Evolutionary conservation across 2,329 filamentous ascomycete genomes (phyloP).

Genomic region (Xenosphaeropsis pyriputrescens): DNA sequence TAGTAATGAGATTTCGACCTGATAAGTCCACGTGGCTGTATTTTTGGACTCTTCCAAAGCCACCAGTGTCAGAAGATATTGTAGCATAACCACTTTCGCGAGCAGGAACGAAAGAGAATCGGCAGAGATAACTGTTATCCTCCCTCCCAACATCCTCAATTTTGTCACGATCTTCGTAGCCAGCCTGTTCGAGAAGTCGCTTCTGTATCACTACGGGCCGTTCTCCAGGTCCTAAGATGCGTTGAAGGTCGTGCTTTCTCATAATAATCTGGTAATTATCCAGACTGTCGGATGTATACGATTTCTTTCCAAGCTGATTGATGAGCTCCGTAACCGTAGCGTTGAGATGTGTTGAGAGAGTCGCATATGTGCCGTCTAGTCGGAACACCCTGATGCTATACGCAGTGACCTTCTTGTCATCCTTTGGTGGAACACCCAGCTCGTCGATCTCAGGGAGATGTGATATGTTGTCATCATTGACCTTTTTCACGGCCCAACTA

Average conservation of each 20-base stretch:
- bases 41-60: conserved; percentile 71
- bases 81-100: conserved; percentile 72
- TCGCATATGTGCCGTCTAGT: conserved; percentile 86
- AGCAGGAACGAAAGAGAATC: conserved; percentile 86
- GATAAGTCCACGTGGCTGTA: conserved; percentile 89
- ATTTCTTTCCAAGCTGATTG: conserved; percentile 85
- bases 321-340: conserved; percentile 80
- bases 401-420: conserved; percentile 59
- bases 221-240: conserved; percentile 66
- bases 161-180: conserved; percentile 73
- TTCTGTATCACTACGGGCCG: conserved; percentile 87
- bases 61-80: conserved; percentile 62
- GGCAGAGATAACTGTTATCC: conserved; percentile 92
- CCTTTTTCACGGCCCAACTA: conserved; percentile 82
- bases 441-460: conserved; percentile 52
- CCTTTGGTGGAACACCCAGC: conserved; percentile 45
- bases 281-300: conserved; percentile 75
- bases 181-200: conserved; percentile 75
- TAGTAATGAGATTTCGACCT: conserved; percentile 81
- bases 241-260: conserved; percentile 79
- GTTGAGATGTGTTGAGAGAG: conserved; percentile 70
- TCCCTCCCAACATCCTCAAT: conserved; percentile 91
- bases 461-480: conserved; percentile 46
- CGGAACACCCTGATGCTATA: conserved; percentile 96
- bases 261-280: conserved; percentile 94